Conservation (phyloP, 2,329 filamentous ascomycete genomes). For the Alternaria burnsii region DNA sequence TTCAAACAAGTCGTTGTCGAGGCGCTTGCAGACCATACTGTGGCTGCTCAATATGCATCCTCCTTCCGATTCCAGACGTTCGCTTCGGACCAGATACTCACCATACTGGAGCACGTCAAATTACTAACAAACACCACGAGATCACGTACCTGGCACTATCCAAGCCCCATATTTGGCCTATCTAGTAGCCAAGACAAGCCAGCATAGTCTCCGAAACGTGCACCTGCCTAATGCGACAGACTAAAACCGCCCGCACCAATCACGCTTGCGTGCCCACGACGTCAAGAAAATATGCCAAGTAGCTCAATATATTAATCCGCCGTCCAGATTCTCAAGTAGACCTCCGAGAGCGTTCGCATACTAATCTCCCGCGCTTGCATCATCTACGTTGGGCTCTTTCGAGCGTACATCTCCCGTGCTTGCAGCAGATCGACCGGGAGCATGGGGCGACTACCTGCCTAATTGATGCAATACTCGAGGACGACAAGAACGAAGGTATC, state of each 20-base stretch:
- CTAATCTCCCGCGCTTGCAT: conserved; percentile 32
- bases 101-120: conserved; percentile 20
- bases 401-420: conserved; percentile 33
- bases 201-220: conserved; percentile 8
- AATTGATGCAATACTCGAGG: conserved; percentile 21
- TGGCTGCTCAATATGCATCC: neutral
- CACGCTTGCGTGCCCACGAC: conserved; percentile 11
- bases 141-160: conserved; percentile 13
- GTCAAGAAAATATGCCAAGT: conserved; percentile 30
- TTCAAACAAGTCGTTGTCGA: neutral
- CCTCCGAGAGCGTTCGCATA: conserved; percentile 16
- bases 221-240: conserved; percentile 17
- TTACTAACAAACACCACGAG: conserved; percentile 21
- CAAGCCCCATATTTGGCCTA: conserved; percentile 23
- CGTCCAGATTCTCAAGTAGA: conserved; percentile 25
- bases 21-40: neutral
- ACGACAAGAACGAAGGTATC: conserved; percentile 12
- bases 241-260: conserved; percentile 27
- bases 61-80: conserved; percentile 33
- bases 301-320: conserved; percentile 37
- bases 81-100: conserved; percentile 21
- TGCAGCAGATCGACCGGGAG: conserved; percentile 22
- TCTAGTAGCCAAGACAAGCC: conserved; percentile 17
- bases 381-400: conserved; percentile 14
- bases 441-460: conserved; percentile 34